Percentiles rank a stretch among this genome's conserved stretches.
phyloP scores from a whole-genome alignment of 1,139 yeast genomes.

The Geotrichum citri-aurantii region DNA sequence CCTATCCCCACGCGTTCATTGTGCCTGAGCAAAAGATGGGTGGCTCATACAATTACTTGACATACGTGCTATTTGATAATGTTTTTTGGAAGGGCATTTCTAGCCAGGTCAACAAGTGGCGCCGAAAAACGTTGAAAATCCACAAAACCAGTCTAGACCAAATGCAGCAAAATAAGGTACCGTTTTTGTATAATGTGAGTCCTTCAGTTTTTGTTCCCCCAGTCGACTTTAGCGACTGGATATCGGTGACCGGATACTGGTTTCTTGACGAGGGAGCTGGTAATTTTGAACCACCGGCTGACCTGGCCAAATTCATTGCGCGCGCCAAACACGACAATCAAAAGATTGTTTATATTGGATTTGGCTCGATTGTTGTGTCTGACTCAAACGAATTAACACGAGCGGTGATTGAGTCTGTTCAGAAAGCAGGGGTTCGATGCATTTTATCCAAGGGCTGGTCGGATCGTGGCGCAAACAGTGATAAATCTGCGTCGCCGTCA shows the following conservation, averaged over 20 bases:
- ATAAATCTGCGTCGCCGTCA: slow-evolving; percentile 34
- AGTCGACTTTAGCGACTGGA: slow-evolving; percentile 91
- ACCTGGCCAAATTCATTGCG: slow-evolving; percentile 55
- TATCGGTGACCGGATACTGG: slow-evolving; percentile 94
- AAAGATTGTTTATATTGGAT: slow-evolving; percentile 84
- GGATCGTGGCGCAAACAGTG: slow-evolving; percentile 46
- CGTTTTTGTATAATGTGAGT: slow-evolving; percentile 83
- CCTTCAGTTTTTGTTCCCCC: slow-evolving; percentile 89
- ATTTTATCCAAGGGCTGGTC: slow-evolving; percentile 95
- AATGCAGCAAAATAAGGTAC: slow-evolving; percentile 72
- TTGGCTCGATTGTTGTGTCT: slow-evolving; percentile 89
- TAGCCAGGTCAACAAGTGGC: slow-evolving; percentile 85
- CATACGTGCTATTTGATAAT: slow-evolving; percentile 88
- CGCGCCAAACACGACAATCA: slow-evolving; percentile 55
- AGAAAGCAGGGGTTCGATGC: slow-evolving; percentile 75
- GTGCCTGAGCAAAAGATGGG: slow-evolving; percentile 93
- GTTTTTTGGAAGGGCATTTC: slow-evolving; percentile 91
- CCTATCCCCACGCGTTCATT: slow-evolving; percentile 93
- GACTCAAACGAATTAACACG: slow-evolving; percentile 72
- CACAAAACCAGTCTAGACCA: slow-evolving; percentile 64
- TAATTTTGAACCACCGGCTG: slow-evolving; percentile 57
- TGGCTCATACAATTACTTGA: slow-evolving; percentile 84
- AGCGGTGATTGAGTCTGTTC: slow-evolving; percentile 73
- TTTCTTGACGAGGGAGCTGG: slow-evolving; percentile 63
- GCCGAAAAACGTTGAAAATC: slow-evolving; percentile 58